Conservation (phyloP, 2,329 filamentous ascomycete species). For the Aspergillus novofumigatus region DNA sequence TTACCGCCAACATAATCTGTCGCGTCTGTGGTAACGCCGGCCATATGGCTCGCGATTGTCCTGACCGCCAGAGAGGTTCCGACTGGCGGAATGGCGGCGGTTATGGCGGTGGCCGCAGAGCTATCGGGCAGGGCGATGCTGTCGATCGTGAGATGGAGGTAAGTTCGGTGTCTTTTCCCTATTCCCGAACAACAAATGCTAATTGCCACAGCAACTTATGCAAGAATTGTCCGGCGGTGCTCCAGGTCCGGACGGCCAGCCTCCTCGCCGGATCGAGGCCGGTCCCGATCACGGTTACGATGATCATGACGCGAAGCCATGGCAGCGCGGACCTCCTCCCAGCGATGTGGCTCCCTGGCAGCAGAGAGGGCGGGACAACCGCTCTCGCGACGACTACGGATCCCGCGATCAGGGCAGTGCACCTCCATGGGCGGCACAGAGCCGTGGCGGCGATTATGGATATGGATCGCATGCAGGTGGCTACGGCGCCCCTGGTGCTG, state of each 20-base stretch:
- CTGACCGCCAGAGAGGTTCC: constrained; percentile 82
- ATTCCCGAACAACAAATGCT: constrained; percentile 29
- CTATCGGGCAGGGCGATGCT: constrained; percentile 73
- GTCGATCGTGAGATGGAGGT: constrained; percentile 95
- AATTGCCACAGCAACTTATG: constrained; percentile 76
- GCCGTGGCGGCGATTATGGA: constrained; percentile 45
- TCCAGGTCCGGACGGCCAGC: constrained; percentile 52
- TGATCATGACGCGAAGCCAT: constrained; percentile 66
- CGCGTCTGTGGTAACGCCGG: constrained; percentile 96
- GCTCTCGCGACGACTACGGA: constrained; percentile 44
- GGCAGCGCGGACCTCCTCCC: constrained; percentile 73
- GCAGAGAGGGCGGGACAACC: constrained; percentile 53
- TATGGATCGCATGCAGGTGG: constrained; percentile 35
- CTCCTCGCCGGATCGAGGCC: constrained; percentile 80
- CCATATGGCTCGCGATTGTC: constrained; percentile 97
- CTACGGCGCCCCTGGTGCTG: constrained; percentile 43
- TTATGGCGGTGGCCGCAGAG: constrained; percentile 50
- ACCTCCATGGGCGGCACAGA: constrained; percentile 31
- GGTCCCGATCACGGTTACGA: constrained; percentile 59
- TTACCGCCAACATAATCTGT: constrained; percentile 98
- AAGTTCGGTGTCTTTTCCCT: constrained; percentile 32
- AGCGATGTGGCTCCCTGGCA: constrained; percentile 81
- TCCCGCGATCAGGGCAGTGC: constrained; percentile 35
- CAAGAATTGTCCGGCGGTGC: constrained; percentile 83
- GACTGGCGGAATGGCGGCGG: constrained; percentile 80